These are phyloP conservation scores for Ascosphaera apis DNA, from an alignment of 2,329 filamentous ascomycete genomes.

Conservation along the genomic window DNA sequence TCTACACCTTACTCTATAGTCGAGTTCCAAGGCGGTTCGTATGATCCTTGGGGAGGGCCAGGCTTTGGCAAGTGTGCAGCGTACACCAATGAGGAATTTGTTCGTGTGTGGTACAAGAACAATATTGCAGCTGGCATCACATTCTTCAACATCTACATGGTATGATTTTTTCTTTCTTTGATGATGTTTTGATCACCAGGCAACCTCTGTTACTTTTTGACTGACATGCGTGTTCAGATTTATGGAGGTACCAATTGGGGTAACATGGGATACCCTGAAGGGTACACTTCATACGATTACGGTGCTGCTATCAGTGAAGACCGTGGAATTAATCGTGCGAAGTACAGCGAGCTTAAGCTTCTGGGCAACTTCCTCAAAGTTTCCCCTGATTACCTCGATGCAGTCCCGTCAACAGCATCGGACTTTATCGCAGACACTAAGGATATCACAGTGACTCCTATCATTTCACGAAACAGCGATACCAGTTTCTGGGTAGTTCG, in stretches of 20 bases:
- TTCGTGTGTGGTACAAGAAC: slow-evolving; percentile 62
- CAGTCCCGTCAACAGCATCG: slow-evolving; percentile 26
- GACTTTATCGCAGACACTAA: slow-evolving; percentile 22
- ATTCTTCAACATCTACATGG: slow-evolving; percentile 57
- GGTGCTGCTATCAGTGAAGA: slow-evolving; percentile 45
- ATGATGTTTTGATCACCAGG: too few relatives aligned
- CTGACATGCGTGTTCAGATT: slow-evolving; percentile 14
- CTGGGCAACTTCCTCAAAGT: slow-evolving; percentile 52
- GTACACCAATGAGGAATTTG: slow-evolving; percentile 22
- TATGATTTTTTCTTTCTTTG: too few relatives aligned
- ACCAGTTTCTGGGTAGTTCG: slow-evolving; percentile 43
- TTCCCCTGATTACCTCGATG: slow-evolving; percentile 44
- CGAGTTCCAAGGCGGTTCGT: slow-evolving; percentile 46
- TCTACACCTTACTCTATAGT: slow-evolving; percentile 41
- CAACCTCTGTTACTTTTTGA: too few relatives aligned
- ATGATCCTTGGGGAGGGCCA: slow-evolving; percentile 46
- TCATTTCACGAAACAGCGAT: slow-evolving; percentile 30
- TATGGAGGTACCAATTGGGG: slow-evolving; percentile 72
- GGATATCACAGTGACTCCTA: slow-evolving; percentile 34
- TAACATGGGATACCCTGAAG: slow-evolving; percentile 46
- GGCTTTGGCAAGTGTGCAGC: neutral
- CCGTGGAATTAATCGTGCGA: slow-evolving; percentile 39
- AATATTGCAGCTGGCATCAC: slow-evolving; percentile 40
- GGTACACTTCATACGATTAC: slow-evolving; percentile 40
- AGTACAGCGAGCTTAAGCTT: slow-evolving; percentile 59